A percentile compares a stretch with the other conserved stretches of the same genome.
These are phyloP conservation scores for Aegilops speltoides DNA, from an alignment of 176 grass and related monocot genomes.

Conservation along the genomic window DNA sequence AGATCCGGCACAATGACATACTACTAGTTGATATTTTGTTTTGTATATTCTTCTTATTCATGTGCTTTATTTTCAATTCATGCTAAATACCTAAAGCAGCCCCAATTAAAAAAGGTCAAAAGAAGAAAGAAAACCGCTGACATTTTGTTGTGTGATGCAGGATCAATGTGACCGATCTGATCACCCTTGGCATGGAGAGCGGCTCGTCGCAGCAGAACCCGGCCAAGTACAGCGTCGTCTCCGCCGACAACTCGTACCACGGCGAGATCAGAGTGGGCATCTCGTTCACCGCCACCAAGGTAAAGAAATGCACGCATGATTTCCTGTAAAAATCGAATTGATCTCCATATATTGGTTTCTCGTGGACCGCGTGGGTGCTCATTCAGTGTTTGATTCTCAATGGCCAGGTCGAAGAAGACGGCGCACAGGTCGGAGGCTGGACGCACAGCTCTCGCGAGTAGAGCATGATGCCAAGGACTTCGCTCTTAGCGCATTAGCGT, in stretches of 20 bases:
- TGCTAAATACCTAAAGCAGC: no score
- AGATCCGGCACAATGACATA: no score
- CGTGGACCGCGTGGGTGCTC: not conserved
- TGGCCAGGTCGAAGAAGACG: conserved; percentile 26
- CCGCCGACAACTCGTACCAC: conserved; percentile 45
- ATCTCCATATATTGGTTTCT: not conserved
- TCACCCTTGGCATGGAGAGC: conserved; percentile 54
- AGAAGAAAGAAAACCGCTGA: no score
- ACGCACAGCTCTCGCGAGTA: conserved; percentile 23
- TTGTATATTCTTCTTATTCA: no score
- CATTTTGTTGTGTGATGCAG: conserved; percentile 28
- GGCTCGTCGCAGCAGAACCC: conserved; percentile 43
- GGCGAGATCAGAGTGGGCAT: conserved; percentile 71
- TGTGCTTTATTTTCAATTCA: no score
- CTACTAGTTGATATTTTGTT: no score
- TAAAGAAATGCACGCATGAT: not conserved
- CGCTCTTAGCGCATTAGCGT: not conserved
- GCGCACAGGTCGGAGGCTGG: conserved; percentile 25
- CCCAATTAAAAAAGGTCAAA: no score
- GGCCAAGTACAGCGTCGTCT: conserved; percentile 60
- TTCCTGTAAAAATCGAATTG: no score
- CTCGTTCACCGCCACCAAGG: conserved; percentile 55
- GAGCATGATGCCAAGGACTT: not conserved
- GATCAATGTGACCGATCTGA: conserved; percentile 64
- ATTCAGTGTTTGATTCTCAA: not conserved